Base-by-base conservation (phyloP, 2,329 filamentous ascomycete species). In the Coniochaeta ligniaria region DNA sequence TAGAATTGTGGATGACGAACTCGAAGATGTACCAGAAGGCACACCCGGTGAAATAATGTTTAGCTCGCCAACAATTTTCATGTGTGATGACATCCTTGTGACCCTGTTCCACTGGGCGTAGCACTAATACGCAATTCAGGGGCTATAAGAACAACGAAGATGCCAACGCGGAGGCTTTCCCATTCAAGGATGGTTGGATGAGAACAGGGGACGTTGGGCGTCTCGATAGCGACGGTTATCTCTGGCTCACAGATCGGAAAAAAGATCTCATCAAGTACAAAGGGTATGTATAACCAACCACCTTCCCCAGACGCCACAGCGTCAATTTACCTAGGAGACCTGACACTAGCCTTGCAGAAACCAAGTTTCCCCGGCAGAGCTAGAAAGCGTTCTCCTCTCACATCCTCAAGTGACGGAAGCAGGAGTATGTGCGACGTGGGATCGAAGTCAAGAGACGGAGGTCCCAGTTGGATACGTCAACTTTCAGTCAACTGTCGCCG, bases 201-300 rank as follows among this genome's bases (percentile, higher is more conserved):
- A 58, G 62, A 20, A 72, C 71, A 0, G 71, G 72, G 2, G 72
- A 73, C 45, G 64, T 72, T 16, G 64, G 68, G 3, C 62, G 62
- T 4, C 62, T 66, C 14, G 71, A 73, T 59, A 55, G 60, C 11
- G 67, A 72, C 11, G 70, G 71, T 1, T 71, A 67, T 61, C 67
- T 69, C 58, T 73, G 66, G 57, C 61, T 74, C 12, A 71, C 67
- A 1, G 72, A 69, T 1, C 60, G 71, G 24, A 71, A 72, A 62
- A 73, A 72, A 35, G 71, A 73, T 54, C 61, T 70, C 6, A 71
- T 72, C 62, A 72, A 72, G 60, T 70, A 70, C 50, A 71, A 70
- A 60, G 69, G 69, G 50, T 50, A 24, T n/a, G 36, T 16, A 6
- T 38, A n/a, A n/a, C n/a, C n/a, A 11, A 38, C 36, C 36, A 38